These are phyloP conservation scores for Lyophyllum shimeji DNA, from an alignment of 768 basidiomycete genomes.

Conservation along the genomic window DNA sequence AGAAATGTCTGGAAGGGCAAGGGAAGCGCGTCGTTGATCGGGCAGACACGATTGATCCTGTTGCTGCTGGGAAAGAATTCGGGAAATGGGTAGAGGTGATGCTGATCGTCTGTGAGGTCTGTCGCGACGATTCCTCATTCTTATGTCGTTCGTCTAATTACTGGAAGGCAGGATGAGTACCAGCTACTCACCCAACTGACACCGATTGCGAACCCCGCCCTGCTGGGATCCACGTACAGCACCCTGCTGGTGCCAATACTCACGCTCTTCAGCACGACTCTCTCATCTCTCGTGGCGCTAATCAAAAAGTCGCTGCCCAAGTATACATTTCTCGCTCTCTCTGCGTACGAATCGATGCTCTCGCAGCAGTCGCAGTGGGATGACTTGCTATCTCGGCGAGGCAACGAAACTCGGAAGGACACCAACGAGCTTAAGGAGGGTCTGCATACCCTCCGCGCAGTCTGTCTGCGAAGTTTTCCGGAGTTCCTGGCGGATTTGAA, in stretches of 20 bases:
- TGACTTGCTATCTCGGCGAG: slow-evolving; percentile 53
- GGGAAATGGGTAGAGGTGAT: slow-evolving; percentile 69
- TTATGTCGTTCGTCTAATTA: not conserved
- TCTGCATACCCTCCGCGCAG: slow-evolving; percentile 56
- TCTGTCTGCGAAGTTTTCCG: slow-evolving; percentile 81
- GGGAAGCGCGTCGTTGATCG: slow-evolving; percentile 69
- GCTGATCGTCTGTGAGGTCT: slow-evolving; percentile 64
- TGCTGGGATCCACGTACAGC: slow-evolving; percentile 58
- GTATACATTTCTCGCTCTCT: slow-evolving; percentile 77
- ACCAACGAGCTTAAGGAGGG: slow-evolving; percentile 75
- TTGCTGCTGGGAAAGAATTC: slow-evolving; percentile 68
- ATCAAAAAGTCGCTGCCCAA: slow-evolving; percentile 79
- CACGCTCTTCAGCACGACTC: slow-evolving; percentile 61
- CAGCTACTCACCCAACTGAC: slow-evolving; percentile 60
- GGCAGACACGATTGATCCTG: slow-evolving; percentile 65
- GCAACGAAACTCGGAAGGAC: slow-evolving; percentile 40
- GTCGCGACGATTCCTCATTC: slow-evolving; percentile 15
- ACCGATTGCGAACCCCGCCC: slow-evolving; percentile 50
- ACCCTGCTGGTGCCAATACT: slow-evolving; percentile 66
- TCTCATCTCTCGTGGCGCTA: slow-evolving; percentile 59
- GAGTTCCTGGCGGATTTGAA: slow-evolving; percentile 83
- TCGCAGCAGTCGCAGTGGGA: slow-evolving; percentile 67
- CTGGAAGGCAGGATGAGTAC: slow-evolving; percentile 58
- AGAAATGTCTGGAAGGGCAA: slow-evolving; percentile 71
- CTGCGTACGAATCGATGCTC: slow-evolving; percentile 61